Percentiles rank a stretch among this genome's conserved stretches.
These are phyloP conservation scores for Colletotrichum sp. DNA, from an alignment of 2,329 filamentous ascomycete genomes.

Conservation along the genomic window DNA sequence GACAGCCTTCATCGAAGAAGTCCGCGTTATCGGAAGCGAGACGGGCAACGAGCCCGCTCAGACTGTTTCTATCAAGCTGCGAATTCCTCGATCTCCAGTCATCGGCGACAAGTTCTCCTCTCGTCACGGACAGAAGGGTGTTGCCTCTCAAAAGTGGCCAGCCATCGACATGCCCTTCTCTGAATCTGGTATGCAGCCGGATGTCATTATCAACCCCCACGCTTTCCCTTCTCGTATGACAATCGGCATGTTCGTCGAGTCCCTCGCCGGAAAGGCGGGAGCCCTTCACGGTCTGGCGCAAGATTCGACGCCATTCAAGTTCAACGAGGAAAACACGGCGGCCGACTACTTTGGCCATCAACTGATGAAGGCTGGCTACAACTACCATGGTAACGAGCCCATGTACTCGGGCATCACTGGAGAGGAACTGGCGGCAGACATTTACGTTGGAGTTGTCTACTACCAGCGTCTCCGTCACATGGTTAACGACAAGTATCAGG, in stretches of 20 bases:
- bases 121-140: conserved; percentile 97
- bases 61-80: conserved; percentile 89
- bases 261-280: conserved; percentile 91
- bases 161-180: conserved; percentile 94
- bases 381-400: conserved; percentile 97
- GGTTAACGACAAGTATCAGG: conserved; percentile 99
- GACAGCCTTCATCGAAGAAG: conserved; percentile 87
- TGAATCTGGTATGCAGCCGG: conserved; percentile 94
- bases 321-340: conserved; percentile 90
- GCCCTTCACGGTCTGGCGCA: conserved; percentile 95
- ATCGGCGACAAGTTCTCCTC: conserved; percentile 99
- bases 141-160: conserved; percentile 95
- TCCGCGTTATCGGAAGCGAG: conserved; percentile 88
- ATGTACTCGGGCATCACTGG: conserved; percentile 99
- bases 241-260: conserved; percentile 99
- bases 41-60: conserved; percentile 83
- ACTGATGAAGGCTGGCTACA: conserved; percentile 93
- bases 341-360: conserved; percentile 96
- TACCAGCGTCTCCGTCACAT: conserved; percentile 98
- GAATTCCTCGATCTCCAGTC: conserved; percentile 85
- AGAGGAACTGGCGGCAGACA: conserved; percentile 90
- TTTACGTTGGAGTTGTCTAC: conserved; percentile 96
- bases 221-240: conserved; percentile 99
- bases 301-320: conserved; percentile 94
- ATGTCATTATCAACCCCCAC: conserved; percentile 99